Evolutionary conservation across 2,329 filamentous ascomycete species (phyloP).

Genomic region (Neurospora crassa): DNA sequence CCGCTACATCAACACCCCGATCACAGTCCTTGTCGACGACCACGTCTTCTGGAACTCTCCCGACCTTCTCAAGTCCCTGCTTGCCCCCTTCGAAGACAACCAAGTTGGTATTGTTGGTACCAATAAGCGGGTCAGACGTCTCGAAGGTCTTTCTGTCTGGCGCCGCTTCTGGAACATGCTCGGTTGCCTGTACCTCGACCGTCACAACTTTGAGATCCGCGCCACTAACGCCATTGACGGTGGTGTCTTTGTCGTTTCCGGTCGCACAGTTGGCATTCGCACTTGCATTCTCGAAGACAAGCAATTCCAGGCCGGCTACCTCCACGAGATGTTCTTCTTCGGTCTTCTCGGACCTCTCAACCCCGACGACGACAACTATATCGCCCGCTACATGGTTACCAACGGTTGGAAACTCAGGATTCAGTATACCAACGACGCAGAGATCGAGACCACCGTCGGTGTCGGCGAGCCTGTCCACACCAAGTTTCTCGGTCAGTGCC

Average conservation of each 20-base stretch:
- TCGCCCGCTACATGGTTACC: slow-evolving; percentile 43
- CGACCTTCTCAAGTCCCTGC: slow-evolving; percentile 30
- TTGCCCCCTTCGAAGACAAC: slow-evolving; percentile 35
- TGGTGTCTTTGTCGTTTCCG: slow-evolving; percentile 48
- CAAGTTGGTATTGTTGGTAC: slow-evolving; percentile 46
- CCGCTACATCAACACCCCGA: slow-evolving; percentile 24
- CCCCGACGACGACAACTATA: slow-evolving; percentile 53
- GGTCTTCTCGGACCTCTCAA: slow-evolving; percentile 34
- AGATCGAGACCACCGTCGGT: slow-evolving; percentile 44
- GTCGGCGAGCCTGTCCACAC: slow-evolving; percentile 14
- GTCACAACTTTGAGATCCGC: slow-evolving; percentile 53
- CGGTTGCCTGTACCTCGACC: slow-evolving; percentile 48
- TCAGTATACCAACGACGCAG: slow-evolving; percentile 38
- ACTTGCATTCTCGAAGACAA: slow-evolving; percentile 36
- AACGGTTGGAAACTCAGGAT: slow-evolving; percentile 44
- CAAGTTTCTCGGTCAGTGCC: slow-evolving; percentile 42
- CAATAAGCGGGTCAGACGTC: slow-evolving; percentile 40
- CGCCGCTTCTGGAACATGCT: slow-evolving; percentile 42
- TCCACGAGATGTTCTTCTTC: slow-evolving; percentile 41
- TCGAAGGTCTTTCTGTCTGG: slow-evolving; percentile 15
- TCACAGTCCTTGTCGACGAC: slow-evolving; percentile 41
- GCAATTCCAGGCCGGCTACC: slow-evolving; percentile 33
- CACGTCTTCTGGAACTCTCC: slow-evolving; percentile 38
- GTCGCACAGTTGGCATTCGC: slow-evolving; percentile 42
- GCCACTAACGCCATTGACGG: slow-evolving; percentile 47